Base-by-base conservation (phyloP, 2,329 filamentous ascomycete species). In the Meredithiella fracta region DNA sequence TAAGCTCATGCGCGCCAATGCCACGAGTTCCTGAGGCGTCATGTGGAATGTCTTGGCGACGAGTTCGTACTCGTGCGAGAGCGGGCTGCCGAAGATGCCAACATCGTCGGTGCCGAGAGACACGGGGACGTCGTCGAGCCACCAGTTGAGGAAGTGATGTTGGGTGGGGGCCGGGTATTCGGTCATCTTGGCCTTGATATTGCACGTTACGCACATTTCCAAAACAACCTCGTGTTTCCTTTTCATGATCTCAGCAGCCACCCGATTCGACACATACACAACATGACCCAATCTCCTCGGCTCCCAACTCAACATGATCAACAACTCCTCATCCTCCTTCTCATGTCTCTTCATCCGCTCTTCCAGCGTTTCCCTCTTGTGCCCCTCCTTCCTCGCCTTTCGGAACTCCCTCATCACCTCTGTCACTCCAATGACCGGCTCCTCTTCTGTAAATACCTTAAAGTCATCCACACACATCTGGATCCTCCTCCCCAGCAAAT, bases 81-180 rank as follows among this genome's bases (percentile, higher is more conserved):
- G 67, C 0, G 78, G 73, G 63, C 84, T 90, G 52, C 82, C 82
- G 63, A 92, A 92, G 22, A 92, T 79, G 1, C 86, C 87, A 8
- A 91, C 83, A 63, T 92, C 86, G 64, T 92, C 87, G 1, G 86
- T 92, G 84, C 79, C 82, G 49, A 91, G 69, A 3, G 80, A 78
- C 47, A 91, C 74, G 3, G 77, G 73, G 53, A 77, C 78, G 1
- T 75, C 73, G 23, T 73, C 73, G 4, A 70, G 69, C 68, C 69
- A 74, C 86, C 86, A 92, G 63, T 79, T 75, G 14, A 82, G 81
- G 67, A 92, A 89, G 69, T 92, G 86, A 67, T 92, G 86, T 1
- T 72, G 69, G 2, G 40, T 8, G 11, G 14, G 40, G 15, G 20
- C 40, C 20, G 40, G 40, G n/a, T 22, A 17, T 8, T 22, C 15